Evolutionary conservation across 2,329 filamentous ascomycete genomes (phyloP).

Genomic region (Phialophora expanda): DNA sequence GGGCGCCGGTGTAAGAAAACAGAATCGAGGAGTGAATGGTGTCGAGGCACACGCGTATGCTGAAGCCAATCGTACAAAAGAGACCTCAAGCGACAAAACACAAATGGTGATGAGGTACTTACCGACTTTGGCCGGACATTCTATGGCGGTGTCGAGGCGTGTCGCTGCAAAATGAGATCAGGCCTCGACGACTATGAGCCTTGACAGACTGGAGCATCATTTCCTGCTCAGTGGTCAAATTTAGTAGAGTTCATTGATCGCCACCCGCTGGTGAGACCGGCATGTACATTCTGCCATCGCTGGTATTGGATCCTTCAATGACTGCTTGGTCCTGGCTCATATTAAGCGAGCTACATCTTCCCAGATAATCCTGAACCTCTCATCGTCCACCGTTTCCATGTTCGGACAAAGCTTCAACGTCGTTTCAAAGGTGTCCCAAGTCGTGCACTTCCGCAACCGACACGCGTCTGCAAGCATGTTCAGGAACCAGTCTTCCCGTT

Average conservation of each 20-base stretch:
- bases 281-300: background rate
- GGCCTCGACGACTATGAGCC: background rate
- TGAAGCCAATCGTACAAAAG: background rate
- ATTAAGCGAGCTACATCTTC: constrained; percentile 1
- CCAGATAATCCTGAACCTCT: constrained; percentile 18
- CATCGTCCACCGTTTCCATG: constrained; percentile 3
- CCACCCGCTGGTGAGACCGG: background rate
- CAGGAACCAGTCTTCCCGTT: constrained; percentile 13
- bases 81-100: background rate
- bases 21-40: background rate
- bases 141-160: background rate
- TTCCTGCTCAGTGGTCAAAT: background rate
- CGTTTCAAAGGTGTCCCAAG: constrained; percentile 7
- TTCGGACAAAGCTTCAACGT: constrained; percentile 6
- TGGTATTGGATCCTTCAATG: background rate
- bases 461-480: constrained; percentile 15
- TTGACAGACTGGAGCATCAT: background rate
- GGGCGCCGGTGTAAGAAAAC: background rate
- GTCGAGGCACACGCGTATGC: background rate
- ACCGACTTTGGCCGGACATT: background rate
- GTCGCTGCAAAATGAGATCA: background rate
- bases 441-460: constrained; percentile 6
- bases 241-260: background rate
- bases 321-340: background rate
- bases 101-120: background rate